A percentile compares a stretch with the other conserved stretches of the same genome.
Conservation (phyloP, 441 rosid species). For the Sinapis alba region DNA sequence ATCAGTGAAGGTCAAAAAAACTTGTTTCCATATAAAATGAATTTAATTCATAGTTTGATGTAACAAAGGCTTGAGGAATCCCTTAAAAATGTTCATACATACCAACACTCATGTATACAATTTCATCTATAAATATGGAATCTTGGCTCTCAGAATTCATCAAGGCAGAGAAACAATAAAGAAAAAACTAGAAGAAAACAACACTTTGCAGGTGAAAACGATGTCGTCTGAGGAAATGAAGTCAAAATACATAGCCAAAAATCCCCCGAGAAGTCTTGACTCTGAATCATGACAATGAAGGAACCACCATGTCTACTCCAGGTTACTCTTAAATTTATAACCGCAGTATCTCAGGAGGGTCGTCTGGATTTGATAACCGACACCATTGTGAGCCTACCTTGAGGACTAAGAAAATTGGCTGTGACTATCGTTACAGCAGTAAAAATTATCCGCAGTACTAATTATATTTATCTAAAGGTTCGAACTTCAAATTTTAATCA, state of each 20-base stretch:
- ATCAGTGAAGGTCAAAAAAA: not conserved
- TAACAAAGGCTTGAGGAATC: constrained; percentile 31
- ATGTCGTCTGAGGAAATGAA: constrained; percentile 1
- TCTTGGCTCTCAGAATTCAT: constrained; percentile 9
- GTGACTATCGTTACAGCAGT: not conserved
- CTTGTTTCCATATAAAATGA: constrained; percentile 21
- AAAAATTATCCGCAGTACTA: not conserved
- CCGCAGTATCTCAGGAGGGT: not conserved
- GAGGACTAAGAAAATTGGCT: not conserved
- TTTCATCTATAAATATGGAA: constrained; percentile 34
- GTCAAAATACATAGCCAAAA: not conserved
- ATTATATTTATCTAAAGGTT: constrained; percentile 3
- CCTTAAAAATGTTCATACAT: constrained; percentile 1
- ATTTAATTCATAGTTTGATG: constrained; percentile 37
- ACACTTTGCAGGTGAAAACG: not conserved
- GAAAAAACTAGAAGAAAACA: not conserved
- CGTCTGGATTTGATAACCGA: not conserved
- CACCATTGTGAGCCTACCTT: not conserved
- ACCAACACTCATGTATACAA: not conserved
- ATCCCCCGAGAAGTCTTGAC: not conserved
- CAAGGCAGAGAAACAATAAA: not conserved
- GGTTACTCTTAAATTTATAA: not conserved
- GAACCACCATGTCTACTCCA: not conserved
- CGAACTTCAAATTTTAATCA: not conserved
- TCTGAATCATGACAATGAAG: constrained; percentile 2